Conservation (phyloP, 73 alveolate species). For the Paramecium pentaurelia region DNA sequence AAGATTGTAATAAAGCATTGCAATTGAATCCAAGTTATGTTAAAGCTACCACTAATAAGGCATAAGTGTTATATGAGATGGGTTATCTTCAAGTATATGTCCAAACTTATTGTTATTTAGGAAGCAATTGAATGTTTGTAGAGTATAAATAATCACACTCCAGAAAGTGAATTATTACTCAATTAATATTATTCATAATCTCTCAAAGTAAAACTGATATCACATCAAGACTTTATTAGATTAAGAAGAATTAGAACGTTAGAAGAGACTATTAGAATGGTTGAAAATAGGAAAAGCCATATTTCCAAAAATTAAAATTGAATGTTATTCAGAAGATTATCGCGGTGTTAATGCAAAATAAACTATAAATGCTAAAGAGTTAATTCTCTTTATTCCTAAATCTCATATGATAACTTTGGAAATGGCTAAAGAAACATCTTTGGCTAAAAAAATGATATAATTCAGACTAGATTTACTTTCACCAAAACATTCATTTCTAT, state of each 20-base stretch:
- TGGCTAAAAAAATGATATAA: conserved; percentile 85
- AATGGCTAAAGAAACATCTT: conserved; percentile 83
- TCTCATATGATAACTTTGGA: conserved; percentile 92
- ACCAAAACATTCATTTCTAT: conserved; percentile 94
- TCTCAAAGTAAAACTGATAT: not conserved
- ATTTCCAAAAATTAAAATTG: conserved; percentile 73
- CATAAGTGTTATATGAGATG: conserved; percentile 70
- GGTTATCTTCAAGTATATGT: conserved; percentile 64
- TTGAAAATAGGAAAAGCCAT: conserved; percentile 73
- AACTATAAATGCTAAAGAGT: conserved; percentile 74
- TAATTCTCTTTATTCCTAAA: conserved; percentile 83
- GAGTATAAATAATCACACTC: conserved; percentile 5
- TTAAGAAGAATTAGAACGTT: conserved; percentile 69
- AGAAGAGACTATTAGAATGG: conserved; percentile 67
- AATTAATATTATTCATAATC: not conserved
- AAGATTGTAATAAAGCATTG: conserved; percentile 79
- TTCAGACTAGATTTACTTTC: conserved; percentile 84
- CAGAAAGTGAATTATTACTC: not conserved
- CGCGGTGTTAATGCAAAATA: conserved; percentile 92
- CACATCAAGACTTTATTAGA: conserved; percentile 52
- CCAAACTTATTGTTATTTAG: not conserved
- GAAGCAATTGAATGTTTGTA: not conserved
- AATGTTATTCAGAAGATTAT: conserved; percentile 83
- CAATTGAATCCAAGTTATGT: conserved; percentile 80
- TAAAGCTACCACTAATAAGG: conserved; percentile 74